phyloP scores from a whole-genome alignment of 805 yeast species.

The Kazachstania bromeliacearum region DNA sequence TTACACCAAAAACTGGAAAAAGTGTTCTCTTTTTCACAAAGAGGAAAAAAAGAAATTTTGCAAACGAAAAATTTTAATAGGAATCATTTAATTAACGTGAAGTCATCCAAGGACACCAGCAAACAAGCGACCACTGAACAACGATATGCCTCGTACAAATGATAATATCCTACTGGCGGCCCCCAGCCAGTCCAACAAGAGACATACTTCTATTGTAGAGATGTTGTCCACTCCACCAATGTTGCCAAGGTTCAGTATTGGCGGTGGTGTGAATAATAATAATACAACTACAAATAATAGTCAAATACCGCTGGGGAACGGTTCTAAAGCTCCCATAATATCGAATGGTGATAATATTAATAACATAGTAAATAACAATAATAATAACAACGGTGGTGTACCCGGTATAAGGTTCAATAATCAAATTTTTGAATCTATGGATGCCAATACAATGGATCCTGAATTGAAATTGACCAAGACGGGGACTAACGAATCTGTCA shows the following conservation, averaged over 20 bases:
- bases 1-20: too few relatives aligned
- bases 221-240: conserved; percentile 71
- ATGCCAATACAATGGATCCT: not conserved
- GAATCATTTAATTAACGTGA: too few relatives aligned
- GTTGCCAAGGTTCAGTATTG: conserved; percentile 25
- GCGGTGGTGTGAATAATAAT: not conserved
- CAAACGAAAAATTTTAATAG: too few relatives aligned
- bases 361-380: not conserved
- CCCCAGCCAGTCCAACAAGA: conserved; percentile 8
- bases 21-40: too few relatives aligned
- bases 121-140: not conserved
- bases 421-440: conserved; percentile 1
- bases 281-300: not conserved
- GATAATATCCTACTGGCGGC: conserved; percentile 7
- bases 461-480: conserved; percentile 1
- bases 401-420: conserved; percentile 1
- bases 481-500: conserved; percentile 6
- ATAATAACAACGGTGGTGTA: not conserved
- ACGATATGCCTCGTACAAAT: conserved; percentile 7
- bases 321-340: too few relatives aligned
- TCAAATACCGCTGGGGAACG: not conserved
- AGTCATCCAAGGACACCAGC: not conserved
- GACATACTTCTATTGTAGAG: conserved; percentile 67
- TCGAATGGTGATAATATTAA: not conserved
- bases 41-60: too few relatives aligned